A percentile compares a stretch with the other conserved stretches of the same genome.
Conservation (phyloP, 805 yeast species). For the Candida gorgasii region DNA sequence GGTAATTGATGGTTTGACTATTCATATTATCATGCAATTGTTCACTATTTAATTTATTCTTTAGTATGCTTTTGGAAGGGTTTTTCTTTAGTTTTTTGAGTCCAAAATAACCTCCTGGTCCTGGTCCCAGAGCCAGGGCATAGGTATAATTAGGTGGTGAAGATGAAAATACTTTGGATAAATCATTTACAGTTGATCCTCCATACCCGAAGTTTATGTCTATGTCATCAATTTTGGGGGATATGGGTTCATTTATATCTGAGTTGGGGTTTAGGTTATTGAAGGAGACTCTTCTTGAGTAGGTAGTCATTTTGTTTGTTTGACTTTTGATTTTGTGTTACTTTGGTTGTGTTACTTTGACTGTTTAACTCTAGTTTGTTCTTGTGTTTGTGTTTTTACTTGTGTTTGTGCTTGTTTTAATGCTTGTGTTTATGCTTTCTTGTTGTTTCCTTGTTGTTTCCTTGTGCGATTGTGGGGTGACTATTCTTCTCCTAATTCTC, state of each 20-base stretch:
- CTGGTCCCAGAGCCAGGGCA: no score
- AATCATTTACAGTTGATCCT: conserved; percentile 10
- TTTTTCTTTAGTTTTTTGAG: conserved; percentile 1
- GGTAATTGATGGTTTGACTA: conserved; percentile 21
- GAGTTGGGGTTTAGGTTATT: conserved; percentile 38
- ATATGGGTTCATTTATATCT: conserved; percentile 6
- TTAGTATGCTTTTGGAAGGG: conserved; percentile 28
- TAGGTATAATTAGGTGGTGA: background rate
- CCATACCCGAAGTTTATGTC: conserved; percentile 18
- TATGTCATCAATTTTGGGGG: background rate
- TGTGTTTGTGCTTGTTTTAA: no score
- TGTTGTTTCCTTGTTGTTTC: no score
- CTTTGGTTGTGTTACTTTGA: background rate
- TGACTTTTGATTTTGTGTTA: background rate
- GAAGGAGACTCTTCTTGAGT: conserved; percentile 44
- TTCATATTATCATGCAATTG: conserved; percentile 22
- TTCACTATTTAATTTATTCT: conserved; percentile 32
- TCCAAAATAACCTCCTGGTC: background rate
- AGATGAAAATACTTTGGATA: conserved; percentile 6
- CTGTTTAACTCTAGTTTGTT: no score
- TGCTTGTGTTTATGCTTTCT: no score
- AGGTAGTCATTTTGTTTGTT: background rate
- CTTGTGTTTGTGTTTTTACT: no score
- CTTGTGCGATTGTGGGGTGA: no score
- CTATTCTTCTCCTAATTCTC: no score